These are phyloP conservation scores for Globisporangium spinosum DNA, from an alignment of 352 stramenopile genomes.

Conservation along the genomic window DNA sequence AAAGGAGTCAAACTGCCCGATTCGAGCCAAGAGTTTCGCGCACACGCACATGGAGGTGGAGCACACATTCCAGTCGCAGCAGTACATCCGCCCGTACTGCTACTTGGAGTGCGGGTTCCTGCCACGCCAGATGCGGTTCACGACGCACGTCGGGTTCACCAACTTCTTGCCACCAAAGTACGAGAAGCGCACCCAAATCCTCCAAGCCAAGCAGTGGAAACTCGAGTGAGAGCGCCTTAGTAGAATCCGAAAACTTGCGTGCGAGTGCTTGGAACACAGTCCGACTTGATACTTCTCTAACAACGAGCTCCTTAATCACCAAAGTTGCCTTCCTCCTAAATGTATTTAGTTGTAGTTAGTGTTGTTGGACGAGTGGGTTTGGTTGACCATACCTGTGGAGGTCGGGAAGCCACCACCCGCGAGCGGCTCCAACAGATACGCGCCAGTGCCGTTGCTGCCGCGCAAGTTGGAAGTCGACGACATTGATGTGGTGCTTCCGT, in stretches of 20 bases:
- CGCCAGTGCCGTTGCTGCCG: slow-evolving; percentile 44
- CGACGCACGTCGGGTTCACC: slow-evolving; percentile 44
- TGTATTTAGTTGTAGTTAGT: slow-evolving; percentile 14
- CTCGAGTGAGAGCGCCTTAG: slow-evolving; percentile 2
- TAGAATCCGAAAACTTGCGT: neutral
- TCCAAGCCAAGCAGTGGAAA: slow-evolving; percentile 17
- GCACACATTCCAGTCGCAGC: slow-evolving; percentile 26
- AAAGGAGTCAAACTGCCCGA: slow-evolving; percentile 39
- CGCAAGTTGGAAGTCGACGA: slow-evolving; percentile 34
- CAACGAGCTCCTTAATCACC: neutral
- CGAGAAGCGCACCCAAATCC: slow-evolving; percentile 16
- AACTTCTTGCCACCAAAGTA: slow-evolving; percentile 48
- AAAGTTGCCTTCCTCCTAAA: neutral
- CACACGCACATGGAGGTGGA: slow-evolving; percentile 38
- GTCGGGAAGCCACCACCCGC: slow-evolving; percentile 37
- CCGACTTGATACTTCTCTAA: neutral
- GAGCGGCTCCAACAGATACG: slow-evolving; percentile 43
- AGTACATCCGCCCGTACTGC: slow-evolving; percentile 45
- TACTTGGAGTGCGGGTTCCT: slow-evolving; percentile 59
- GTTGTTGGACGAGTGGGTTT: neutral
- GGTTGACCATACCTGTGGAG: slow-evolving; percentile 21
- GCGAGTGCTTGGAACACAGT: neutral
- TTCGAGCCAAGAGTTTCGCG: slow-evolving; percentile 49
- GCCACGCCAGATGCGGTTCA: slow-evolving; percentile 43
- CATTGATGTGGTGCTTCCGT: slow-evolving; percentile 29